Evolutionary conservation across 345 rosid genomes (phyloP), one percentile per base, ranked within the genome.

Genomic region (Gossypioides kirkii): DNA sequence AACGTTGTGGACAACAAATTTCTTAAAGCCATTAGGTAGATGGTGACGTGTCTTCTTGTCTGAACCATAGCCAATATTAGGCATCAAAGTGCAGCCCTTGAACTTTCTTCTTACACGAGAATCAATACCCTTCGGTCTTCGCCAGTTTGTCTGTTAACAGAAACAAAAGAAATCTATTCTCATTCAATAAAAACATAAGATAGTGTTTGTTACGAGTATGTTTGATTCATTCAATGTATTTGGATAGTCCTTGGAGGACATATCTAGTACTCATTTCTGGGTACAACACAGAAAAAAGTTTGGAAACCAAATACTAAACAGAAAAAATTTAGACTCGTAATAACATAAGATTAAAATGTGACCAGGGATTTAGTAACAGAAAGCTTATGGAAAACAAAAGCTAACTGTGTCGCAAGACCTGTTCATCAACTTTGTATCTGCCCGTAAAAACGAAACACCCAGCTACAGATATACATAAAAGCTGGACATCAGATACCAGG

Each of bases 121-220:
- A 55, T 92, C 98, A 73, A 92, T 90, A 87, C 97, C 98, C 82
- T 90, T 92, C 2, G 98, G 97, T 60, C 94, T 82, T 20, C 94
- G 90, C 98, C 97, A 92, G 86, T 72, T 92, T 76, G 76, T 76
- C 94, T 90, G 73, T 56, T 4, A n/a, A n/a, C n/a, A n/a, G n/a
- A n/a, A n/a, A n/a, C n/a, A n/a, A n/a, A n/a, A n/a, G n/a, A n/a
- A n/a, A n/a, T n/a, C n/a, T n/a, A n/a, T n/a, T n/a, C n/a, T 5
- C 38, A 32, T 32, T 5, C 38, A 1, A 32, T 1, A 32, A 32
- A 32, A 32, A 32, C 5, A 7, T 32, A 1, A 7, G 0, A 32
- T 32, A 1, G 7, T 5, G 1, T 32, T 32, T 32, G 38, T 32
- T 32, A 32, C 1, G 38, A 32, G 38, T 32, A 5, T 32, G 38